A percentile compares a stretch with the other conserved stretches of the same genome.
phyloP scores from a whole-genome alignment of 2,329 filamentous ascomycete species.

The Cladophialophora yegresii region DNA sequence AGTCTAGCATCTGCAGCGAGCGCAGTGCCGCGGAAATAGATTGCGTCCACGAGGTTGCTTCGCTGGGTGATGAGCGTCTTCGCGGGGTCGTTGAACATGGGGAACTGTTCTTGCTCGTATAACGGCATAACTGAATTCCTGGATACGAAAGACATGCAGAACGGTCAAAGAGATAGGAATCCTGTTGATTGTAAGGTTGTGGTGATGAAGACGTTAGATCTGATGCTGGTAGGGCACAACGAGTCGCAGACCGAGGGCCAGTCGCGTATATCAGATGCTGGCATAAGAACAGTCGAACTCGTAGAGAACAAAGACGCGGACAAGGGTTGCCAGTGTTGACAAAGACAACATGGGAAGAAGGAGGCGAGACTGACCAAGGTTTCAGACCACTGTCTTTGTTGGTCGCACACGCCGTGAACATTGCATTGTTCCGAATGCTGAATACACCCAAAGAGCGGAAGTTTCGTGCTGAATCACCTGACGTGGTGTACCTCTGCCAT shows the following conservation, averaged over 20 bases:
- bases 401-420: neutral
- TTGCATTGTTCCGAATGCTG: neutral
- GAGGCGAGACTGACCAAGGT: neutral
- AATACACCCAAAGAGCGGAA: neutral
- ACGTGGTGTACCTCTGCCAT: neutral
- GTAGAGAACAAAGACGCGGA: neutral
- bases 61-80: slow-evolving; percentile 7
- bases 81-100: neutral
- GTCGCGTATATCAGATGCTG: slow-evolving; percentile 2
- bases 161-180: neutral
- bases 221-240: neutral
- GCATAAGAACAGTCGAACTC: neutral
- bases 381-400: neutral
- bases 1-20: neutral
- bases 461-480: neutral
- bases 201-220: neutral
- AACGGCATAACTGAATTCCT: too few relatives aligned
- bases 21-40: neutral
- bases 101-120: neutral
- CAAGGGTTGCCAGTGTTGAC: neutral
- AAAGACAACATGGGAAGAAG: neutral
- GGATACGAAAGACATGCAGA: neutral
- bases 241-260: neutral
- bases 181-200: neutral
- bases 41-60: neutral